Percentiles rank a stretch among this genome's conserved stretches.
These are phyloP conservation scores for Dryas alaskensis DNA, from an alignment of 306 rosid genomes.

Conservation along the genomic window DNA sequence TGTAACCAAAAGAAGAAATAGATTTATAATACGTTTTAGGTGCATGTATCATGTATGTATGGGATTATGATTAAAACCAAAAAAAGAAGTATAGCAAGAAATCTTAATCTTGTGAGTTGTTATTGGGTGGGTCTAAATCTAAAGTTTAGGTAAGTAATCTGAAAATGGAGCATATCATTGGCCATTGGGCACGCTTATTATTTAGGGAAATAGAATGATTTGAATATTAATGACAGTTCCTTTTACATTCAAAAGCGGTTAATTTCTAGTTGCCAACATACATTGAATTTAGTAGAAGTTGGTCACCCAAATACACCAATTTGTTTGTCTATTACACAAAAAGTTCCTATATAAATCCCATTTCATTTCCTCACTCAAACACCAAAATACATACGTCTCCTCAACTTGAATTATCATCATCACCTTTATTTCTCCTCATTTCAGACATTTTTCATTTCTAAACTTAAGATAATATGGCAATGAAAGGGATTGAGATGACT, in stretches of 20 bases:
- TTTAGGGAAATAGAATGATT: background rate
- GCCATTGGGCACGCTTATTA: too few species aligned
- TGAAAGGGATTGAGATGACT: conserved; percentile 25
- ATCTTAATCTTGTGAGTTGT: background rate
- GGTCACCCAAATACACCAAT: conserved; percentile 50
- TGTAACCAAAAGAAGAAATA: too few species aligned
- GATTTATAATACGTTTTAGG: too few species aligned
- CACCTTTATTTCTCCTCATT: background rate
- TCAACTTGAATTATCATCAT: background rate
- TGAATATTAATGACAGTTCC: background rate
- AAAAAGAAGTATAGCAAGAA: too few species aligned
- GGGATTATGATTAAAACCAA: too few species aligned
- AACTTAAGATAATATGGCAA: conserved; percentile 21
- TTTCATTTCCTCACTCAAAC: conserved; percentile 1
- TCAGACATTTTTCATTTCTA: background rate
- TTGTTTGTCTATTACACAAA: conserved; percentile 9
- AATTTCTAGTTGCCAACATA: conserved; percentile 12
- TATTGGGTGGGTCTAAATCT: background rate
- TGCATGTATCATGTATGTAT: too few species aligned
- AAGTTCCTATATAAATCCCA: conserved; percentile 23
- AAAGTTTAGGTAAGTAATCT: conserved; percentile 7
- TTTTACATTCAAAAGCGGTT: background rate
- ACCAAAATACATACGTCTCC: background rate
- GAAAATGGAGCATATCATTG: background rate
- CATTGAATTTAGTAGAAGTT: conserved; percentile 24